Conservation (phyloP, 345 rosid genomes). For the Melaleuca quinquenervia region DNA sequence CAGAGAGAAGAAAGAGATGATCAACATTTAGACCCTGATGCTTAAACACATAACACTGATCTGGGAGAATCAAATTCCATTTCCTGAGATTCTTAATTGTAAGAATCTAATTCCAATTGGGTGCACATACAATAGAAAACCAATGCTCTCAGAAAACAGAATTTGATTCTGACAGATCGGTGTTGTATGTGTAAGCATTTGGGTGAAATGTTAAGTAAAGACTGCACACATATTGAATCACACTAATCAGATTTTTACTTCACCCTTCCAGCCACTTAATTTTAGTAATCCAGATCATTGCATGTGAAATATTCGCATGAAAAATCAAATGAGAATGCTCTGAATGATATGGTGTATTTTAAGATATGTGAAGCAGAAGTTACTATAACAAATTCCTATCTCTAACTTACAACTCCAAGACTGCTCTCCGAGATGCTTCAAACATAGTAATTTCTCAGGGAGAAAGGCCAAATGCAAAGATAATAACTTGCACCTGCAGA, state of each 20-base stretch:
- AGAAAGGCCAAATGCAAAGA: neutral
- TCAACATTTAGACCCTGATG: neutral
- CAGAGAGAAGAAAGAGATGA: neutral
- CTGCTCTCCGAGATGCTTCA: neutral
- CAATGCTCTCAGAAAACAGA: neutral
- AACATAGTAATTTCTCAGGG: neutral
- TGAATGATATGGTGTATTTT: neutral
- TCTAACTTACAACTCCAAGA: neutral
- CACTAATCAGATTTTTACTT: no score
- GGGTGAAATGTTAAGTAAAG: neutral
- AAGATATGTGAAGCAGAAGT: neutral
- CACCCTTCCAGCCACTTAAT: no score
- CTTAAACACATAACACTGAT: neutral
- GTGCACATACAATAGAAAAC: no score
- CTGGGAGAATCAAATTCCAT: neutral
- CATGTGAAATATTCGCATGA: no score
- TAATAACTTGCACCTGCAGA: conserved; percentile 49
- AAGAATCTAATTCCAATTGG: neutral
- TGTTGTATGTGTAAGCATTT: neutral
- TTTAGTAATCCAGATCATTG: no score
- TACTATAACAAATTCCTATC: neutral
- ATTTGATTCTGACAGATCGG: neutral
- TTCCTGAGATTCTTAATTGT: neutral
- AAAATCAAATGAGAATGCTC: neutral
- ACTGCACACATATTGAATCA: no score